phyloP scores from a whole-genome alignment of 2,329 filamentous ascomycete genomes.

The Ophiostoma australiae region DNA sequence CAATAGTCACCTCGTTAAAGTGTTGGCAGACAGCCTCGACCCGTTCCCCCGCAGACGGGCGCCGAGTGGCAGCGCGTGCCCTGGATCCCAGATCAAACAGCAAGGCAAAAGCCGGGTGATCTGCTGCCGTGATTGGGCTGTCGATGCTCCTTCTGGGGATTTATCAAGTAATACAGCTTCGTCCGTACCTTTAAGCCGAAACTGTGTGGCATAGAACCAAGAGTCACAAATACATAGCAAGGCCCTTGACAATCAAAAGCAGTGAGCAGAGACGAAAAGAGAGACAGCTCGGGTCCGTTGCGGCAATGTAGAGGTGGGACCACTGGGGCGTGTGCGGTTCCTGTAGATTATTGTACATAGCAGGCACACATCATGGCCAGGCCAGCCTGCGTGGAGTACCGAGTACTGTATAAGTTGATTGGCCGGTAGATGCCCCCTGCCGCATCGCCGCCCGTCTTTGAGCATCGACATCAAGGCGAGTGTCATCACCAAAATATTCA shows the following conservation, averaged over 20 bases:
- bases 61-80: not conserved
- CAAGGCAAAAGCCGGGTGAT: constrained; percentile 21
- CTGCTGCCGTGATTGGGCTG: constrained; percentile 25
- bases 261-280: not conserved
- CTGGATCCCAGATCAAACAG: not conserved
- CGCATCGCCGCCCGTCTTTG: not conserved
- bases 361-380: not conserved
- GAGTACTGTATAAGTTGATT: constrained; percentile 27
- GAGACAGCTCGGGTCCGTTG: constrained; percentile 21
- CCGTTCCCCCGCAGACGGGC: not conserved
- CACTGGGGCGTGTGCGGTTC: constrained; percentile 20
- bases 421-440: constrained; percentile 11
- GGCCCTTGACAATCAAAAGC: not conserved
- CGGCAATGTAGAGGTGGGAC: constrained; percentile 22
- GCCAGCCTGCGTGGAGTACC: not conserved
- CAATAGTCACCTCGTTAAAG: not conserved
- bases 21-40: not conserved
- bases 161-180: not conserved
- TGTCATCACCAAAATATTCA: not conserved
- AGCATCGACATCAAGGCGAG: not conserved
- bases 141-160: not conserved
- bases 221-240: not conserved
- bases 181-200: not conserved
- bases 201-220: not conserved
- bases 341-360: not conserved